These are phyloP conservation scores for Tetrapisispora phaffii DNA, from an alignment of 805 yeast genomes.

Conservation along the genomic window DNA sequence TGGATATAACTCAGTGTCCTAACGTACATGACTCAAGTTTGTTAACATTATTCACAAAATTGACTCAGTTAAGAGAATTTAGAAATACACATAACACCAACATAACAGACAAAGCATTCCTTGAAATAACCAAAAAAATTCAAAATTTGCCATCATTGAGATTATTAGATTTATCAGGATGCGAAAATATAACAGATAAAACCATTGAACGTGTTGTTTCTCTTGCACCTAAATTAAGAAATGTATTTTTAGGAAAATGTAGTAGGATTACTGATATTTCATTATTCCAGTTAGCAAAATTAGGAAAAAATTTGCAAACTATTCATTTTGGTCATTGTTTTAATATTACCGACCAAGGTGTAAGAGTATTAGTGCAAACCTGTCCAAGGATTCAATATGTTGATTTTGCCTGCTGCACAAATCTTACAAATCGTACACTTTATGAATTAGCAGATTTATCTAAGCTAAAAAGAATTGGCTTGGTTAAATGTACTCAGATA, in stretches of 20 bases:
- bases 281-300: conserved; percentile 54
- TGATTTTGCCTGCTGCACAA: conserved; percentile 90
- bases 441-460: conserved; percentile 68
- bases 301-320: conserved; percentile 76
- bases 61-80: conserved; percentile 74
- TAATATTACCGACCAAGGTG: conserved; percentile 83
- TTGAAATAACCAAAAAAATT: conserved; percentile 19
- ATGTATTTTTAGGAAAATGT: conserved; percentile 85
- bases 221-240: conserved; percentile 77
- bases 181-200: conserved; percentile 70
- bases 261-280: conserved; percentile 75
- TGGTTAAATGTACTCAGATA: conserved; percentile 82
- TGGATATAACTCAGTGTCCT: conserved; percentile 79
- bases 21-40: conserved; percentile 58
- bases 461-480: conserved; percentile 77
- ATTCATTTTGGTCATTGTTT: conserved; percentile 91
- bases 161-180: conserved; percentile 75
- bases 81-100: conserved; percentile 65
- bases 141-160: conserved; percentile 53
- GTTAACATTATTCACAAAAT: conserved; percentile 43
- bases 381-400: conserved; percentile 86
- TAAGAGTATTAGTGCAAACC: conserved; percentile 56
- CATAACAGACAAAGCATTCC: conserved; percentile 57
- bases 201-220: conserved; percentile 62
- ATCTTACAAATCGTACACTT: conserved; percentile 75